Evolutionary conservation across 495 filamentous ascomycete species (phyloP).

Genomic region (Podospora tetraspora): DNA sequence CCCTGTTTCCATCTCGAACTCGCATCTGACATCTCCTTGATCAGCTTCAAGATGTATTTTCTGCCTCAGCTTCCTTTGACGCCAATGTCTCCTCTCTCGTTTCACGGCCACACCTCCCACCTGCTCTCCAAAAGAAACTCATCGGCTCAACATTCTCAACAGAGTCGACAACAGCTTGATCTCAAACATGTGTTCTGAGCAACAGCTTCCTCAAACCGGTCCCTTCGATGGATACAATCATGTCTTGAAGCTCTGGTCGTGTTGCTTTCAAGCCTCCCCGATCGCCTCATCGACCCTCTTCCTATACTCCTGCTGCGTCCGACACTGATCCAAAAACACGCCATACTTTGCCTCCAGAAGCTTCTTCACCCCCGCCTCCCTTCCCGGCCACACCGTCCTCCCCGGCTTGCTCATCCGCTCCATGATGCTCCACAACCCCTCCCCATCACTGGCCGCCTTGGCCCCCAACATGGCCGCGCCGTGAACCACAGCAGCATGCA

Average conservation of each 20-base stretch:
- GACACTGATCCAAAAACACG: conserved; percentile 72
- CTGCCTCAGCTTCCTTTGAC: background rate
- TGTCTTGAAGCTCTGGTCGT: background rate
- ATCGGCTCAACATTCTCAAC: background rate
- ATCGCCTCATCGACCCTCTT: conserved; percentile 60
- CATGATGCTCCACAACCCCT: conserved; percentile 93
- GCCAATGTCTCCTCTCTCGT: background rate
- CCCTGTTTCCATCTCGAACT: background rate
- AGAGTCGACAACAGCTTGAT: background rate
- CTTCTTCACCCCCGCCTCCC: conserved; percentile 65
- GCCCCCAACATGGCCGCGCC: conserved; percentile 96
- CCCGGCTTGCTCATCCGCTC: conserved; percentile 93
- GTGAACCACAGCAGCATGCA: conserved; percentile 92
- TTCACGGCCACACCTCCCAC: background rate
- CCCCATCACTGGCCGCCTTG: conserved; percentile 81
- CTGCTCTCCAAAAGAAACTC: background rate
- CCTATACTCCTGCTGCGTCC: conserved; percentile 68
- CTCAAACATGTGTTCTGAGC: background rate
- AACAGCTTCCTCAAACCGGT: too few species aligned
- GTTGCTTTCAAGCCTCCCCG: conserved; percentile 23
- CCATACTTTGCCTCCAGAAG: conserved; percentile 81
- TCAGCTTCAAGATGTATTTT: background rate
- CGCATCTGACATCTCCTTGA: background rate
- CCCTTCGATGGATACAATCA: background rate
- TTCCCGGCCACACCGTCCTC: conserved; percentile 68